Evolutionary conservation across 2,329 filamentous ascomycete genomes (phyloP), one percentile per base, ranked within the genome.

Genomic region (Penicillium occitanis): DNA sequence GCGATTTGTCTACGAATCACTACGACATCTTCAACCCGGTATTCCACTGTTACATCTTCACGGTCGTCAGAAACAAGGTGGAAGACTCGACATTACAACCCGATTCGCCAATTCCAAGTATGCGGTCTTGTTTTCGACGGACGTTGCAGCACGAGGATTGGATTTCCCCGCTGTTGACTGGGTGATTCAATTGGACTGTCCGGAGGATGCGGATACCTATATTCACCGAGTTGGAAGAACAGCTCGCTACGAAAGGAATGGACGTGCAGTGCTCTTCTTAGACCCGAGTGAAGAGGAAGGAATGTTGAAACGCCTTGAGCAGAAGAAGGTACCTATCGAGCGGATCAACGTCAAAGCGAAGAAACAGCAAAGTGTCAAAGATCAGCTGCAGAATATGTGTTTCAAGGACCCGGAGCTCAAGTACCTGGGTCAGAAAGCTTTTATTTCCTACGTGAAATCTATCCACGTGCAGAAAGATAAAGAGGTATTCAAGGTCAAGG

Each of bases 121-220:
- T 65, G 90, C 92, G 0, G 97, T 95, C 74, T 84, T 99, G 0
- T 97, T 99, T 75, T 92, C 95, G 1, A 99, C 95, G 0, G 95
- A 99, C 75, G 92, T 99, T 5, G 93, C 96, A 3, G 95, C 95
- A 0, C 87, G 95, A 77, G 95, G 95, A 69, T 86, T 99, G 13
- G 95, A 99, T 77, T 98, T 99, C 75, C 95, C 95, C 0, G 90
- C 93, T 2, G 95, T 99, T 0, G 95, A 99, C 77, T 99, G 95
- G 91, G 95, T 99, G 5, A 92, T 99, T n/a, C 95, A 99, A 76
- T 86, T 92, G n/a, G 95, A 99, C 77, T 96, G 92, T 70, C 95
- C 95, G 0, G 95, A 99, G 77, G 94, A 99, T 76, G 91, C 91
- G 3, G 95, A 98, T 73, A 99, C 95, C 0, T 99, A 99, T 74